These are phyloP conservation scores for Globomyces pollinis-pini DNA, from an alignment of 192 early-diverging fungal species.

Conservation along the genomic window DNA sequence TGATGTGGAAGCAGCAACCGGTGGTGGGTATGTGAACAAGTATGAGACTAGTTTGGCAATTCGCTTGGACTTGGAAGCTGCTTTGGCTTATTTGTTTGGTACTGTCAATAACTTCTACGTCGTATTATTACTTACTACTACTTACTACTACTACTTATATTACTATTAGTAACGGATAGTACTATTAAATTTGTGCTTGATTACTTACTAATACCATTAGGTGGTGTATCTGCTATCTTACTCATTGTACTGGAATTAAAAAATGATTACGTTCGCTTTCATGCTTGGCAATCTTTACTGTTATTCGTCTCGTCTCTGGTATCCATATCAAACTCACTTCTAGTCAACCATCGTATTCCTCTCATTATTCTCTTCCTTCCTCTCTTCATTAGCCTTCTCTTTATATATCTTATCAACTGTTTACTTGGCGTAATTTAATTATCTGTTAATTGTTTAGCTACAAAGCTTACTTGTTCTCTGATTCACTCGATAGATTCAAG, in stretches of 20 bases:
- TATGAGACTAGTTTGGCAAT: constrained; percentile 66
- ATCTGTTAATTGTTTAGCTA: background rate
- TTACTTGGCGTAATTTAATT: background rate
- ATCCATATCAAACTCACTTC: background rate
- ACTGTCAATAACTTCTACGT: constrained; percentile 32
- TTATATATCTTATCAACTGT: background rate
- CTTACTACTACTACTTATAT: too few species aligned
- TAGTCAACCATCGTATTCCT: too few species aligned
- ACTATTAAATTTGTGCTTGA: too few species aligned
- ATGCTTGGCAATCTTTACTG: constrained; percentile 47
- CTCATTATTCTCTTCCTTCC: too few species aligned
- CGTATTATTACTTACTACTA: constrained; percentile 11
- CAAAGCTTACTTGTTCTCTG: background rate
- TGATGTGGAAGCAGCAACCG: background rate
- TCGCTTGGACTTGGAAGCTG: constrained; percentile 69
- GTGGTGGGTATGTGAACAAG: constrained; percentile 61
- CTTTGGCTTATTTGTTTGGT: constrained; percentile 58
- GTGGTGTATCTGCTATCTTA: constrained; percentile 42
- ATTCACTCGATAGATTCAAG: background rate
- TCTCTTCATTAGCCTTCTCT: background rate
- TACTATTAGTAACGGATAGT: too few species aligned
- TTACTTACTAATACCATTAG: too few species aligned
- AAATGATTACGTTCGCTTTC: constrained; percentile 65
- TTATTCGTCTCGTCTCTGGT: background rate
- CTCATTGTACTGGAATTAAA: constrained; percentile 67